A percentile compares a stretch with the other conserved stretches of the same genome.
Evolutionary conservation across 2,329 filamentous ascomycete species (phyloP).

Genomic region (Exophiala spinifera): DNA sequence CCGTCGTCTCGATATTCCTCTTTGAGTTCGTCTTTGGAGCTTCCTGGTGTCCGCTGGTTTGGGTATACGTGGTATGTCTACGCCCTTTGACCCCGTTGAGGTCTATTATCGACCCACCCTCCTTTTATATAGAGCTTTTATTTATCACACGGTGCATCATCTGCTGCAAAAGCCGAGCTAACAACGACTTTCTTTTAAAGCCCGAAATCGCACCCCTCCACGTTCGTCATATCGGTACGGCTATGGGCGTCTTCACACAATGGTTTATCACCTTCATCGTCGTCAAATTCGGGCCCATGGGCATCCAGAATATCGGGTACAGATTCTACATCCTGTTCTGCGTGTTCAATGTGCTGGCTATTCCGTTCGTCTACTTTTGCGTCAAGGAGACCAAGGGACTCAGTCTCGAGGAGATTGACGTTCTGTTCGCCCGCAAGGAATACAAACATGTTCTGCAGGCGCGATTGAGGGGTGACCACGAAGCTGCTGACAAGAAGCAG

Average conservation of each 20-base stretch:
- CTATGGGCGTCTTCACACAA: conserved; percentile 49
- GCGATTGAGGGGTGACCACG: conserved; percentile 13
- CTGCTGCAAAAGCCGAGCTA: too few species aligned
- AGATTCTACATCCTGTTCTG: conserved; percentile 46
- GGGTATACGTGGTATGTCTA: conserved; percentile 35
- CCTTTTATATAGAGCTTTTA: too few species aligned
- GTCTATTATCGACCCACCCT: too few species aligned
- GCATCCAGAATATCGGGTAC: conserved; percentile 40
- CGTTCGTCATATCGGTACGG: conserved; percentile 50
- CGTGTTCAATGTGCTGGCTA: conserved; percentile 44
- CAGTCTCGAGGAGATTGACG: conserved; percentile 55
- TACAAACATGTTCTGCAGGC: conserved; percentile 21
- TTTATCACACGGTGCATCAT: too few species aligned
- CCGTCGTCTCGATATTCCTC: conserved; percentile 19
- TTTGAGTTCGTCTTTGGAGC: conserved; percentile 20
- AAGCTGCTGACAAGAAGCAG: conserved; percentile 7
- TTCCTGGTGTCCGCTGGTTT: conserved; percentile 17
- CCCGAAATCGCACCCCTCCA: conserved; percentile 52
- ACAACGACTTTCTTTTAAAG: neutral
- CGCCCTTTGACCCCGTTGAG: neutral
- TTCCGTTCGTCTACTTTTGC: conserved; percentile 52
- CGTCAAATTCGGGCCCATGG: conserved; percentile 22
- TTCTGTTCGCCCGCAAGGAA: conserved; percentile 43
- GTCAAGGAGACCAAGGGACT: conserved; percentile 55
- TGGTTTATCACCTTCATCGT: conserved; percentile 36